Evolutionary conservation across 768 basidiomycete species (phyloP).

Genomic region (Agaricus bisporus): DNA sequence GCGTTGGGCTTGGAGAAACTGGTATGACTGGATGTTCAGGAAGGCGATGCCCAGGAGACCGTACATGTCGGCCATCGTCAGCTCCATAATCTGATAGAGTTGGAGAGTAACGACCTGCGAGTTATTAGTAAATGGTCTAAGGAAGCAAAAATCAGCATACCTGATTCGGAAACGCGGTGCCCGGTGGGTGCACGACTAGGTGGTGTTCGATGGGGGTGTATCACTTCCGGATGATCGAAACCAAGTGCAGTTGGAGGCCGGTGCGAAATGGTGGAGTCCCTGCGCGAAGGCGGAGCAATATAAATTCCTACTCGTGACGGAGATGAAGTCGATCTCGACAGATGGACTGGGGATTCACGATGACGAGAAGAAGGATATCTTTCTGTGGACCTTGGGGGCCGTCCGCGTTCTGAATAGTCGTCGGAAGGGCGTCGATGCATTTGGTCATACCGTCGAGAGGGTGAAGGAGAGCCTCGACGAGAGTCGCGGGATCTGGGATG

Average conservation of each 20-base stretch:
- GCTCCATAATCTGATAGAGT: constrained; percentile 9
- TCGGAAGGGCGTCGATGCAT: no score
- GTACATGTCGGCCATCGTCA: background rate
- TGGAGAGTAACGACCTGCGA: constrained; percentile 7
- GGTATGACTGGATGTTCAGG: background rate
- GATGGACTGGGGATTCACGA: constrained; percentile 10
- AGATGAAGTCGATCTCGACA: constrained; percentile 2
- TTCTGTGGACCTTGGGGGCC: no score
- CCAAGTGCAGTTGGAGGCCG: constrained; percentile 21
- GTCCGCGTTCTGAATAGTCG: no score
- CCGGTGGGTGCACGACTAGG: constrained; percentile 9
- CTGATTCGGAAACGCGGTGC: background rate
- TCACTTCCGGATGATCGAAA: constrained; percentile 15
- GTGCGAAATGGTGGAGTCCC: constrained; percentile 7
- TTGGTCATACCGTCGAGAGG: background rate
- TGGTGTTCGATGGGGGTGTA: constrained; percentile 2
- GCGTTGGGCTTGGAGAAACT: no score
- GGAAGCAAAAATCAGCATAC: background rate
- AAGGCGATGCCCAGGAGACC: background rate
- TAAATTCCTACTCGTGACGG: constrained; percentile 8
- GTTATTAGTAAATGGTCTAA: background rate
- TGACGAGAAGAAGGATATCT: constrained; percentile 19
- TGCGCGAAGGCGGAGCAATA: constrained; percentile 17
- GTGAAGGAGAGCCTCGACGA: constrained; percentile 13
- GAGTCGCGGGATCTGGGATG: background rate